Evolutionary conservation across 2,329 filamentous ascomycete genomes (phyloP).

Genomic region (Apiospora phragmitis): DNA sequence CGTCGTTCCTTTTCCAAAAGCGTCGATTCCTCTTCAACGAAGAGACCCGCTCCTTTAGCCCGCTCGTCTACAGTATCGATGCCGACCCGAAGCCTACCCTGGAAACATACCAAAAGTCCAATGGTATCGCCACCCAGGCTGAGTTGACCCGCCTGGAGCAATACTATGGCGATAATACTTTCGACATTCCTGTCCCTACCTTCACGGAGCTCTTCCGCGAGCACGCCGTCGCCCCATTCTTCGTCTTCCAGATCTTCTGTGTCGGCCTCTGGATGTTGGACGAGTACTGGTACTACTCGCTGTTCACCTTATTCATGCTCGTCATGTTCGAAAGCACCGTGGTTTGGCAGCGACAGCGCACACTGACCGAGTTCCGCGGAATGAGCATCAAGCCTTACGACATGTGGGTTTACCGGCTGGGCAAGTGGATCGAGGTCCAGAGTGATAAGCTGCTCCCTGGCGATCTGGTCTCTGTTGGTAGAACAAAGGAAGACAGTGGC

Average conservation of each 20-base stretch:
- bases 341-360: constrained; percentile 97
- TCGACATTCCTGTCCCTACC: constrained; percentile 95
- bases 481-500: constrained; percentile 95
- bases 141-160: constrained; percentile 81
- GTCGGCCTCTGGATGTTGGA: constrained; percentile 98
- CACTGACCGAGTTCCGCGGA: constrained; percentile 91
- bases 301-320: constrained; percentile 98
- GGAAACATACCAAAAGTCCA: constrained; percentile 74
- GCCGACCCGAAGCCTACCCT: constrained; percentile 79
- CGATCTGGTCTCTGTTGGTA: constrained; percentile 86
- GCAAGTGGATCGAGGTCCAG: constrained; percentile 83
- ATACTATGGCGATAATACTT: constrained; percentile 94
- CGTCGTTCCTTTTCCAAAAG: constrained; percentile 97
- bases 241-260: constrained; percentile 98
- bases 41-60: constrained; percentile 72
- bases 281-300: constrained; percentile 99
- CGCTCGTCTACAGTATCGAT: constrained; percentile 83
- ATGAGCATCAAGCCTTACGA: constrained; percentile 99
- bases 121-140: constrained; percentile 71
- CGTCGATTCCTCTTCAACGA: constrained; percentile 86
- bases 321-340: constrained; percentile 97
- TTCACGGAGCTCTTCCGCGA: constrained; percentile 97
- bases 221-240: constrained; percentile 97
- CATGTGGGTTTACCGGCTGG: constrained; percentile 84
- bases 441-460: constrained; percentile 93